A percentile compares a stretch with the other conserved stretches of the same genome.
Evolutionary conservation across 1,284 basidiomycete genomes (phyloP).

Genomic region (Cerioporus squamosus): DNA sequence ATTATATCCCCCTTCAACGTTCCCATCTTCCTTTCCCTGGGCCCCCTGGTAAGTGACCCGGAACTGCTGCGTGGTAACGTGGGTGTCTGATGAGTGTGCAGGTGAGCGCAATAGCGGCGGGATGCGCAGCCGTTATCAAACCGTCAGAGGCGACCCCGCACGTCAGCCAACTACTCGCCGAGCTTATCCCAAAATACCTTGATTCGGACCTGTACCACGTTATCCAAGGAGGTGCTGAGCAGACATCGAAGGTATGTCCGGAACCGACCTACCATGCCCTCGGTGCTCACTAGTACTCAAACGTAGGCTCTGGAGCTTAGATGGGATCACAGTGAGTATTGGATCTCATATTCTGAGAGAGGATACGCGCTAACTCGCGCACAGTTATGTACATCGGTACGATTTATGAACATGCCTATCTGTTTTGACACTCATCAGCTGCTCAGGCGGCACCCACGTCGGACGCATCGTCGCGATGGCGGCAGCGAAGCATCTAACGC

Average conservation of each 20-base stretch:
- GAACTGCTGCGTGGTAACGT: too few species aligned
- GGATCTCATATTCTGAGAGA: not conserved
- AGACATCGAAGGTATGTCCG: constrained; percentile 72
- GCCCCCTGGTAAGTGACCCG: constrained; percentile 49
- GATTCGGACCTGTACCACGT: constrained; percentile 74
- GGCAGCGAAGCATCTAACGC: constrained; percentile 86
- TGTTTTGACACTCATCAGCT: not conserved
- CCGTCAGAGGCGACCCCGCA: constrained; percentile 79
- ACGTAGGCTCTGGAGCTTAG: constrained; percentile 66
- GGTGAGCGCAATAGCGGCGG: constrained; percentile 81
- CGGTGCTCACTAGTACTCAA: too few species aligned
- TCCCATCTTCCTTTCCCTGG: constrained; percentile 53
- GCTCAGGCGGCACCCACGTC: constrained; percentile 71
- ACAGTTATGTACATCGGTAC: constrained; percentile 64
- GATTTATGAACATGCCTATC: constrained; percentile 2
- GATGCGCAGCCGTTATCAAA: constrained; percentile 77
- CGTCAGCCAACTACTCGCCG: constrained; percentile 69
- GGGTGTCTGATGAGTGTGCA: constrained; percentile 34
- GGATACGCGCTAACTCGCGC: not conserved
- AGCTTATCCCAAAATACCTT: constrained; percentile 83
- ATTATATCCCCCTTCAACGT: constrained; percentile 71
- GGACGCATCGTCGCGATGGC: constrained; percentile 81
- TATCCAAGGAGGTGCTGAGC: constrained; percentile 76
- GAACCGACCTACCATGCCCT: too few species aligned
- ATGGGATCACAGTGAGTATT: constrained; percentile 89